These are phyloP conservation scores for Phytophthora litchii DNA, from an alignment of 352 stramenopile species.

Conservation along the genomic window DNA sequence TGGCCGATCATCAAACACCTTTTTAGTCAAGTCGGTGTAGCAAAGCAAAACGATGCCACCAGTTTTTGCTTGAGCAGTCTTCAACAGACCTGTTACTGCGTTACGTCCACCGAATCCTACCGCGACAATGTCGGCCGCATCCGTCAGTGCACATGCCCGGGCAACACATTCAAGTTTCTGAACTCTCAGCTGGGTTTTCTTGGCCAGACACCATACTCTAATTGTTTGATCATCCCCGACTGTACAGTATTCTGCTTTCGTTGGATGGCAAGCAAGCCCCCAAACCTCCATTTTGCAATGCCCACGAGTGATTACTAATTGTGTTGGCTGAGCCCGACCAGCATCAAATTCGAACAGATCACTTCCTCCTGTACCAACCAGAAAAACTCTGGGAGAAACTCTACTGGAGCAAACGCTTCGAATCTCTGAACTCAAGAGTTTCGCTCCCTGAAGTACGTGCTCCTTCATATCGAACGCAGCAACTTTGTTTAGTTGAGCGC, in stretches of 20 bases:
- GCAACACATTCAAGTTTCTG: conserved; percentile 53
- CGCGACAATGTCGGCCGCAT: conserved; percentile 49
- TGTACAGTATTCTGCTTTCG: conserved; percentile 69
- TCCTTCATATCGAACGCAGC: conserved; percentile 51
- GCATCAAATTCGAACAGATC: conserved; percentile 89
- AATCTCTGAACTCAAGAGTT: conserved; percentile 43
- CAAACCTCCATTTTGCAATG: conserved; percentile 84
- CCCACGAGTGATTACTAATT: conserved; percentile 47
- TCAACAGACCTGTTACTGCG: conserved; percentile 23
- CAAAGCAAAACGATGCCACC: conserved; percentile 64
- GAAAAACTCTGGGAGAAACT: conserved; percentile 45
- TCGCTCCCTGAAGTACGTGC: conserved; percentile 19
- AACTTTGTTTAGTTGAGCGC: conserved; percentile 54
- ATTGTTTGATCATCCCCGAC: conserved; percentile 83
- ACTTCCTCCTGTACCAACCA: conserved; percentile 87
- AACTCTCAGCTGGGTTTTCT: conserved; percentile 46
- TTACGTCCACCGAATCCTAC: conserved; percentile 71
- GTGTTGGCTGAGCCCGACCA: conserved; percentile 15
- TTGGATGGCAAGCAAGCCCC: conserved; percentile 80
- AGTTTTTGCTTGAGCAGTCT: conserved; percentile 50
- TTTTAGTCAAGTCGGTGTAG: conserved; percentile 69
- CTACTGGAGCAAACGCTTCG: conserved; percentile 50
- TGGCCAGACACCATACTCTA: conserved; percentile 77
- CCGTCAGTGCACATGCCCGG: conserved; percentile 68
- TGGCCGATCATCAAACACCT: conserved; percentile 74